Evolutionary conservation across 192 early-diverging fungal species (phyloP), one percentile per base, ranked within the genome.

Genomic region (Kappamyces sp.): DNA sequence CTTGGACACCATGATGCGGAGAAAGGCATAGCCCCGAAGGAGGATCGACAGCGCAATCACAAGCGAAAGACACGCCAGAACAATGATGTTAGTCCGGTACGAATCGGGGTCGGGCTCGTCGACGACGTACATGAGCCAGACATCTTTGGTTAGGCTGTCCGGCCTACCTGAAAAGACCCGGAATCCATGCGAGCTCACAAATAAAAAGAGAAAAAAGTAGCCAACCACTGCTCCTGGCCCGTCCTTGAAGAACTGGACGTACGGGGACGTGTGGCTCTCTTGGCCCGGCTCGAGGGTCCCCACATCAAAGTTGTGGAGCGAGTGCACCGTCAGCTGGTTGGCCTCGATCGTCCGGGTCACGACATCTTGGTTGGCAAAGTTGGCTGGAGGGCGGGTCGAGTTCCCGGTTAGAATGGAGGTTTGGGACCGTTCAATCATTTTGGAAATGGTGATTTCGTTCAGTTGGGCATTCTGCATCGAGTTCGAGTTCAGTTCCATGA

Each of bases 301-400:
- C 37, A 63, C 66, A 31, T 83, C 82, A 47, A 78, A 74, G 8
- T 66, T 71, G 44, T 73, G 67, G 55, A 83, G 35, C 55, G 79
- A 77, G 65, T 87, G 86, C 32, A 88, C 84, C 3, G 86, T 88
- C 43, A 88, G 54, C 59, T 88, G 84, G 62, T 88, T 88, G 34
- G 74, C 76, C 59, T 88, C 82, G 37, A 88, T 81, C n/a, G 83
- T 85, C 43, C 65, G 53, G 0, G 80, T 58, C 6, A 77, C 82
- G 13, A 84, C 71, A 47, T 80, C 72, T 51, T 88, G 75, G 60
- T 77, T 77, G 10, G 63, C 57, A 66, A 77, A 77, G 60, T 77
- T 77, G 31, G 65, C 68, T 2, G 75, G 75, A 2, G 74, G 74
- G 3, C 71, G 55, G 10, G 60, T 49, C 23, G 65, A 6, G 31